These are phyloP conservation scores for Pyrus betulifolia DNA, from an alignment of 306 rosid species.

Conservation along the genomic window DNA sequence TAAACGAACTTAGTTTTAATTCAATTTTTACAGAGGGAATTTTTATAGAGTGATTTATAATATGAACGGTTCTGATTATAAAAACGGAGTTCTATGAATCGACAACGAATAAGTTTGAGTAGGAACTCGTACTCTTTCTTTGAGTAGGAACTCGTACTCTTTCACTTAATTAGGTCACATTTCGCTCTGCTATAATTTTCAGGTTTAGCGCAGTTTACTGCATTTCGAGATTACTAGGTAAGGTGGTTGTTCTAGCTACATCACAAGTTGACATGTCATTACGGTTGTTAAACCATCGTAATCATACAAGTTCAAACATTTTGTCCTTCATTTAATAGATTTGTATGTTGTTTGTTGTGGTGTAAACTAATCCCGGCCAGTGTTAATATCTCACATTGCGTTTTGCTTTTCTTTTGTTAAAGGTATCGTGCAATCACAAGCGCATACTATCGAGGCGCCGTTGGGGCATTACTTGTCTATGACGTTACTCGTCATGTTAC, in stretches of 20 bases:
- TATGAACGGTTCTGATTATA: too few species aligned
- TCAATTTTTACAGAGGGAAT: too few species aligned
- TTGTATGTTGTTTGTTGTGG: not conserved
- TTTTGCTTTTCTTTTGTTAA: not conserved
- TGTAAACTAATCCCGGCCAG: not conserved
- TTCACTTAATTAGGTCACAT: not conserved
- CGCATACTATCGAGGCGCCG: constrained; percentile 76
- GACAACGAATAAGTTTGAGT: too few species aligned
- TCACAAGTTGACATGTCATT: not conserved
- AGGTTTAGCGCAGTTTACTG: not conserved
- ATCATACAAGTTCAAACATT: not conserved
- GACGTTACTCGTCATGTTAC: constrained; percentile 77
- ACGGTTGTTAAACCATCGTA: not conserved
- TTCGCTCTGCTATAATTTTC: not conserved
- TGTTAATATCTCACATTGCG: too few species aligned
- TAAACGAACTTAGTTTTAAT: too few species aligned
- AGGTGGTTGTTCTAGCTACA: not conserved
- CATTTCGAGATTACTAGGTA: not conserved
- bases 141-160: too few species aligned
- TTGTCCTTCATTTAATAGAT: not conserved
- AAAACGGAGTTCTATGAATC: too few species aligned
- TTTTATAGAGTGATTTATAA: too few species aligned
- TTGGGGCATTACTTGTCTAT: constrained; percentile 79
- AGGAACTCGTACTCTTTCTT: too few species aligned
- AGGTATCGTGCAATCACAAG: constrained; percentile 88